Evolutionary conservation across 495 filamentous ascomycete genomes (phyloP), one percentile per base, ranked within the genome.

Genomic region (Podospora pseudopauciseta): DNA sequence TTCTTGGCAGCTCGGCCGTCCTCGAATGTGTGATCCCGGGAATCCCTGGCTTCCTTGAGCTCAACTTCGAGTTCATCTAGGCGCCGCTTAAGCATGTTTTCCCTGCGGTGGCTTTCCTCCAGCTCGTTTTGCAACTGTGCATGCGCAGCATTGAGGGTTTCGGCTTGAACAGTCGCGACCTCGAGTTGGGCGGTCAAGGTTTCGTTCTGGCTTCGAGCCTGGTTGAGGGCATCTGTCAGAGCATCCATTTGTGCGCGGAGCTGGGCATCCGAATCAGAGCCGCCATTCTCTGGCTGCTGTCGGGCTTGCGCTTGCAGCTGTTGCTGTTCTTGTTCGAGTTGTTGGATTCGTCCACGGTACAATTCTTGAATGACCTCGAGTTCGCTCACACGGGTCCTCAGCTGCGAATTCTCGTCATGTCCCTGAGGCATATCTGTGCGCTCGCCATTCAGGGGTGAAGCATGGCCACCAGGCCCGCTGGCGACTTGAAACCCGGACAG

Each of bases 361-460:
- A 99, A 84, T 71, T 93, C 92, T 72, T 97, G 97, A 77, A 99
- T 96, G 61, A 99, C 86, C 75, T 99, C 95, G 23, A 99, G 84
- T 77, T 99, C 95, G 72, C 86, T 91, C 60, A 97, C 93, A 28
- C 94, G 89, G 5, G 93, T 97, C 81, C 93, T 95, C 49, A 97
- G 81, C 56, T 86, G 87, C 18, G 90, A 90, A 76, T 96, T 97
- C 60, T 87, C 83, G 15, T 89, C 88, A 59, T 92, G 81, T 13
- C 96, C 81, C 61, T 89, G 86, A 6, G 91, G 88, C 5, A 90
- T 84, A 39, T 96, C 92, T 26, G 89, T 81, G 60, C 90, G 88
- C 63, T 94, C 91, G 59, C 84, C 85, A 67, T 89, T 89, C 68
- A 91, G 80, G 1, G 92, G 92, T 2, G 90, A 89, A 0, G 83